phyloP scores from a whole-genome alignment of 768 basidiomycete species.

The Podaxis sp. region DNA sequence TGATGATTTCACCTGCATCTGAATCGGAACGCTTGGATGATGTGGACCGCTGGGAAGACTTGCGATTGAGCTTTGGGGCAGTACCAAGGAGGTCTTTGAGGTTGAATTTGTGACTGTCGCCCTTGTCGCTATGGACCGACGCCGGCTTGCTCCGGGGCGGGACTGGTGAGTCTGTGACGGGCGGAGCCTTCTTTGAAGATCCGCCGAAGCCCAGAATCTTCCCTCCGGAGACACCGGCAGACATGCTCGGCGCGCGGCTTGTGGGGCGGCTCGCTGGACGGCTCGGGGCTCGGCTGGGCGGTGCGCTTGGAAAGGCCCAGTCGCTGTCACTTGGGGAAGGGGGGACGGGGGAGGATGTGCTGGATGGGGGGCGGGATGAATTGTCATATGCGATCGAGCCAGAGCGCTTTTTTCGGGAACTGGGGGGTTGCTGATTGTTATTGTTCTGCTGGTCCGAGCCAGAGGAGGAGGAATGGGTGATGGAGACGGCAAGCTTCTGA shows the following conservation, averaged over 20 bases:
- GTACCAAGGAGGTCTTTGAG: constrained; percentile 76
- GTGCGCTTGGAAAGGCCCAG: constrained; percentile 50
- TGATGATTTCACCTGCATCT: constrained; percentile 39
- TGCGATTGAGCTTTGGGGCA: constrained; percentile 75
- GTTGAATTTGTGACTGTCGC: constrained; percentile 70
- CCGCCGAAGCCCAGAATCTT: constrained; percentile 23
- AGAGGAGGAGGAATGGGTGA: constrained; percentile 33
- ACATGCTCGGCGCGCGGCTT: constrained; percentile 50
- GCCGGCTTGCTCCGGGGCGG: constrained; percentile 34
- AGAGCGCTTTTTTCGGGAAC: constrained; percentile 20
- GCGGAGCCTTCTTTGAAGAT: constrained; percentile 5
- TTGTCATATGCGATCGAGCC: background rate
- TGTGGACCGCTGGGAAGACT: constrained; percentile 66
- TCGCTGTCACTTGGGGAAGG: constrained; percentile 61
- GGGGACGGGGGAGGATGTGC: constrained; percentile 26
- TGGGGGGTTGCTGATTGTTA: constrained; percentile 3
- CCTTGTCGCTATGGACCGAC: constrained; percentile 52
- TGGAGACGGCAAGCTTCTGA: constrained; percentile 33
- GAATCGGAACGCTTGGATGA: constrained; percentile 67
- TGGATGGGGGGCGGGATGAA: constrained; percentile 22
- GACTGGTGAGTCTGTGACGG: constrained; percentile 16
- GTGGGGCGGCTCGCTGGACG: constrained; percentile 53
- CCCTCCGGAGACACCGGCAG: constrained; percentile 40
- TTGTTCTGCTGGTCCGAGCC: constrained; percentile 29
- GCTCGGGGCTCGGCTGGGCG: constrained; percentile 61